Base-by-base conservation (phyloP, 495 filamentous ascomycete species). In the Geoglossum glabrum region DNA sequence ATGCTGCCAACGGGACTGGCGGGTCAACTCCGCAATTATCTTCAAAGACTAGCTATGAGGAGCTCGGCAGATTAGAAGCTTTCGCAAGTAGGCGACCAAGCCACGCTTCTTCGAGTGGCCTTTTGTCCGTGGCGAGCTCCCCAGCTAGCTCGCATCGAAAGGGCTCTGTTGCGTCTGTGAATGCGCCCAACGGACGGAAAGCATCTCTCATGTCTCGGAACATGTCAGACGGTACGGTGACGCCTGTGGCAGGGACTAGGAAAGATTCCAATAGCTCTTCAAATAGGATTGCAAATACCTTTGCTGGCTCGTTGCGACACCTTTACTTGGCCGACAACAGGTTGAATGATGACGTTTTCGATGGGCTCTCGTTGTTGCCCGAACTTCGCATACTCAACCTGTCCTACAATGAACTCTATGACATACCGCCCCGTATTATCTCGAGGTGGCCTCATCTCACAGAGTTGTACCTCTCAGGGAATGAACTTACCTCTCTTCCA, bases 401-500 rank as follows among this genome's bases (percentile, higher is more conserved):
- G 21, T 95, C 90, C 0, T 96, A 96, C 67, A 99, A 99, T 63
- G 83, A 87, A 55, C 72, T 99, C 45, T 90, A 82, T 61, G 92
- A 99, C 62, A 81, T 99, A 67, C 92, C 92, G 0, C 80, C 86
- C 45, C 80, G 90, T 27, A 83, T 90, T 3, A 79, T 99, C 57
- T 84, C 82, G 62, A 79, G 86, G 62, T 95, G 90, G 90, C 79
- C 83, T 33, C 78, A 87, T 57, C 78, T 99, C 10, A 81, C 85
- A 6, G 93, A 99, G 64, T 75, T 99, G 7, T 97, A 95, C 64
- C 75, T 99, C 21, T 97, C 92, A 1, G 93, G 92, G 28, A 99
- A 97, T 65, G 89, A 95, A 63, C 71, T 99, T 47, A 88, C 86
- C 1, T 87, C 81, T 21, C 73, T 99, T 43, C 92, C 92, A 17